Conservation (phyloP, 2,329 filamentous ascomycete species). For the Elsinoe fawcettii region DNA sequence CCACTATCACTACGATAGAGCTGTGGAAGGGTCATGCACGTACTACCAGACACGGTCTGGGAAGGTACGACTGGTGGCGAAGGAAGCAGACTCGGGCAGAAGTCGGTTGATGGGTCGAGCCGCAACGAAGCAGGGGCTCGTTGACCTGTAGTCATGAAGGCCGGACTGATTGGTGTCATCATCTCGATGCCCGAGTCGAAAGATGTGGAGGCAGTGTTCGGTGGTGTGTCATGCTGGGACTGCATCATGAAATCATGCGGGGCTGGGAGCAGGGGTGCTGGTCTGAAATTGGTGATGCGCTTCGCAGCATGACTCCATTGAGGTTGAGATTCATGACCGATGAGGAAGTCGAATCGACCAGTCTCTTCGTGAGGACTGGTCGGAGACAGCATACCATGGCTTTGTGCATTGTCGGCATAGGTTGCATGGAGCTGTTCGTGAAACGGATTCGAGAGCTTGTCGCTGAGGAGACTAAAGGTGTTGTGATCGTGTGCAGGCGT, state of each 20-base stretch:
- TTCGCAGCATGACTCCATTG: neutral
- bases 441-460: neutral
- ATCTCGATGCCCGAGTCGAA: constrained; percentile 34
- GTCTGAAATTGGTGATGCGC: neutral
- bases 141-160: constrained; percentile 38
- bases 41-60: neutral
- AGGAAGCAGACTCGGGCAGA: neutral
- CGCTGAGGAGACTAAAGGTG: neutral
- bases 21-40: neutral
- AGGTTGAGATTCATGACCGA: neutral
- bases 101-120: neutral
- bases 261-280: neutral
- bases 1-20: neutral
- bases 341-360: neutral
- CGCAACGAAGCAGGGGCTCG: constrained; percentile 19
- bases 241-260: neutral
- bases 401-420: neutral
- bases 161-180: constrained; percentile 61
- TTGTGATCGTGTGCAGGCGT: neutral
- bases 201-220: constrained; percentile 10
- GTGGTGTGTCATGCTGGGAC: neutral
- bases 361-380: neutral
- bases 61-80: constrained; percentile 1
- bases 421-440: neutral
- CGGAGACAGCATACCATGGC: neutral